phyloP scores from a whole-genome alignment of 2,329 filamentous ascomycete genomes.

The Nigrospora oryzae region DNA sequence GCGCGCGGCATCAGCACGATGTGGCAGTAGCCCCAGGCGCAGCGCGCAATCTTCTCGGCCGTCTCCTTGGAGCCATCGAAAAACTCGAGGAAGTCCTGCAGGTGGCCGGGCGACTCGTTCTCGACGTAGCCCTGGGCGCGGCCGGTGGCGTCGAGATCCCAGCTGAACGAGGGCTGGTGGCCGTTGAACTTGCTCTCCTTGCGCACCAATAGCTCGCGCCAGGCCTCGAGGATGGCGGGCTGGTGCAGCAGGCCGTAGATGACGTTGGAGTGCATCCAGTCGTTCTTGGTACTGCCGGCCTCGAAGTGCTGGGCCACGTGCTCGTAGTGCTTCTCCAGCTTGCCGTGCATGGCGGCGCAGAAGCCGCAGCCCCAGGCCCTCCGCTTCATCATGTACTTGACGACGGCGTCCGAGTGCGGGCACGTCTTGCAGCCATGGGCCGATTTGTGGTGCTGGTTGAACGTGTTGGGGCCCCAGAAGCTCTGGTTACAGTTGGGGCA shows the following conservation, averaged over 20 bases:
- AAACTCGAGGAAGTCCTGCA: constrained; percentile 58
- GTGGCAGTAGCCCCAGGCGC: constrained; percentile 36
- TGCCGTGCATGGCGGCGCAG: constrained; percentile 53
- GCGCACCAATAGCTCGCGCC: constrained; percentile 46
- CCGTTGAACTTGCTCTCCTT: constrained; percentile 33
- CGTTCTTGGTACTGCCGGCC: constrained; percentile 49
- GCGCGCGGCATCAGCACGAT: constrained; percentile 19
- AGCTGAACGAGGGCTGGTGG: constrained; percentile 50
- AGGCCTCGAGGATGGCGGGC: constrained; percentile 50
- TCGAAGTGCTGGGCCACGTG: constrained; percentile 63
- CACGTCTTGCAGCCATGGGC: constrained; percentile 58
- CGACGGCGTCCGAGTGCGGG: constrained; percentile 56
- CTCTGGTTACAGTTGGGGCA: constrained; percentile 61
- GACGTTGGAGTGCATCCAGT: constrained; percentile 63
- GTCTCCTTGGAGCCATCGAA: constrained; percentile 51
- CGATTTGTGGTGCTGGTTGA: constrained; percentile 60
- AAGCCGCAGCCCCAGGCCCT: constrained; percentile 64
- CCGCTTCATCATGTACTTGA: constrained; percentile 53
- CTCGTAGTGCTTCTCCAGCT: constrained; percentile 58
- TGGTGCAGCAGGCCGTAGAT: constrained; percentile 62
- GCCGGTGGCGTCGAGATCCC: constrained; percentile 49
- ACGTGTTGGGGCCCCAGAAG: constrained; percentile 60
- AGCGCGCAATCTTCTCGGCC: constrained; percentile 45
- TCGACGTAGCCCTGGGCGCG: constrained; percentile 50
- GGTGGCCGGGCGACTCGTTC: constrained; percentile 52